phyloP scores from a whole-genome alignment of 2,329 filamentous ascomycete species.

The Sarocladium strictum region DNA sequence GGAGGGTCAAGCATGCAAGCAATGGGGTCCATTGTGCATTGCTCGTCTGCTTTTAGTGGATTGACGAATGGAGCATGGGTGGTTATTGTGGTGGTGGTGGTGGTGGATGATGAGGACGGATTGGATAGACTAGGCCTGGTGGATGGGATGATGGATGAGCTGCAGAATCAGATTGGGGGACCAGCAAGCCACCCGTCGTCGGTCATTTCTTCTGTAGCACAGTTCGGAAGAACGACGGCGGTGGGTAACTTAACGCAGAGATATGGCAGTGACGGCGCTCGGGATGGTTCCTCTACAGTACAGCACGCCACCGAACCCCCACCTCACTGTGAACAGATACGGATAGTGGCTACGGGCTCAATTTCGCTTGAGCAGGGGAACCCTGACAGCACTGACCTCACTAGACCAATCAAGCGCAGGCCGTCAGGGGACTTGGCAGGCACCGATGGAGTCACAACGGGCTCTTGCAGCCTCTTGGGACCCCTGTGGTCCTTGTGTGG shows the following conservation, averaged over 20 bases:
- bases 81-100: background rate
- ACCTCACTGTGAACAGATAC: no score
- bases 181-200: background rate
- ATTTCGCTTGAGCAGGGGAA: background rate
- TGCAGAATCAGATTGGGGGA: conserved; percentile 2
- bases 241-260: no score
- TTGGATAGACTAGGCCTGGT: background rate
- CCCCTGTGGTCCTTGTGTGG: background rate
- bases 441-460: conserved; percentile 5
- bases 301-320: no score
- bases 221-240: no score
- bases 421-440: background rate
- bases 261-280: no score
- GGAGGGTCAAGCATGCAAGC: conserved; percentile 2
- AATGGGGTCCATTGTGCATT: background rate
- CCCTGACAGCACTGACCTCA: background rate
- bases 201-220: background rate
- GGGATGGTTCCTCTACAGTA: no score
- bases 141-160: background rate
- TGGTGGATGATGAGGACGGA: background rate
- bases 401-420: background rate
- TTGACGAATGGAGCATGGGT: background rate
- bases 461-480: background rate
- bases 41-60: background rate
- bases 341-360: no score